Conservation (phyloP, 371 early-diverging fungal species). For the Mortierella sp. region DNA sequence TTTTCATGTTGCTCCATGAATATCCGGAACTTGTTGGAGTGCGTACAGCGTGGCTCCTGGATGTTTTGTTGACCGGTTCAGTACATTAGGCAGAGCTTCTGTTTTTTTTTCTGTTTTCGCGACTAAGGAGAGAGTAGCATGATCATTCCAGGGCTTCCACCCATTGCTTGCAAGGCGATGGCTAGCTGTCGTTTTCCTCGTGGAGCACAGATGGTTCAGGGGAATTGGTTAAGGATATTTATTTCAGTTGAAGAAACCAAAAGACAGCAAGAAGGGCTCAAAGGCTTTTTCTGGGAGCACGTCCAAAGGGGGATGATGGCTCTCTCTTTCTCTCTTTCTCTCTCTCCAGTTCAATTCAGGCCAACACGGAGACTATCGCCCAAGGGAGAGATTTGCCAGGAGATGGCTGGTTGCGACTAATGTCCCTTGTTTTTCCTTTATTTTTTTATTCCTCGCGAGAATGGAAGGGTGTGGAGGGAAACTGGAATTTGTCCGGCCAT, state of each 20-base stretch:
- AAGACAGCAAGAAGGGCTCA: background rate
- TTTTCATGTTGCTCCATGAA: background rate
- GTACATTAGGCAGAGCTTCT: background rate
- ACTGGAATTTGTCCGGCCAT: background rate
- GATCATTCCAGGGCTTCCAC: background rate
- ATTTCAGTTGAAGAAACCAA: no score
- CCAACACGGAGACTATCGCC: background rate
- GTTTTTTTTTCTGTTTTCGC: background rate
- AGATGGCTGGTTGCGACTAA: background rate
- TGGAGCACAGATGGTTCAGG: no score
- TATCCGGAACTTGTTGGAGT: background rate
- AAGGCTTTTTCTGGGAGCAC: background rate
- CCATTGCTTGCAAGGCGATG: background rate
- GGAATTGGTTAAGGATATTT: no score
- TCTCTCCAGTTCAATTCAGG: background rate
- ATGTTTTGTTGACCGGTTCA: background rate
- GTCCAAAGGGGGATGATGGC: background rate
- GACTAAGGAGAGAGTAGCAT: background rate
- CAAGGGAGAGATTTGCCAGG: conserved; percentile 3
- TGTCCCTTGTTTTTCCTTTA: background rate
- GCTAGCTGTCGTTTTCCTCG: background rate
- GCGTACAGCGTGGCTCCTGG: background rate
- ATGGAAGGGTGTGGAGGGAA: background rate
- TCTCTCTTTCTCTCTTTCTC: no score
- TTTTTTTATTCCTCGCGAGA: background rate